phyloP scores from a whole-genome alignment of 208 protist genomes.

The Acanthamoeba comandoni region DNA sequence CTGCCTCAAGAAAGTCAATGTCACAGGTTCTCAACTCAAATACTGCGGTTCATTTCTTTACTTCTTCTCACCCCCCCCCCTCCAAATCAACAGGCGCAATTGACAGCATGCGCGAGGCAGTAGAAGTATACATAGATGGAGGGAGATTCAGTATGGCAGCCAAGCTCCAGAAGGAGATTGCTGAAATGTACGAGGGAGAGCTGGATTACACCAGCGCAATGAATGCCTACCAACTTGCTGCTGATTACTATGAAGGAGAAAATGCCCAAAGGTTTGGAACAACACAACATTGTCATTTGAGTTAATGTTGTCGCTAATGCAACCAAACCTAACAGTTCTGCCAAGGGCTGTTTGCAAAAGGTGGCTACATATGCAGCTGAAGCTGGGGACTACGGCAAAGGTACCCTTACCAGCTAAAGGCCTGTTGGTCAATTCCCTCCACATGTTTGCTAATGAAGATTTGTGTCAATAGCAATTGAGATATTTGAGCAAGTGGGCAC shows the following conservation, averaged over 20 bases:
- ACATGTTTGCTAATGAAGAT: conserved; percentile 7
- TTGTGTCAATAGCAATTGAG: conserved; percentile 78
- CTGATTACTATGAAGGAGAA: conserved; percentile 83
- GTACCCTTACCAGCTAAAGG: too few species aligned
- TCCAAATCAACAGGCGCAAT: conserved; percentile 65
- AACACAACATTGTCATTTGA: too few species aligned
- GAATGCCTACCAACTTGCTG: conserved; percentile 79
- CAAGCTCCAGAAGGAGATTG: conserved; percentile 86
- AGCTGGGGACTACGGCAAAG: conserved; percentile 79
- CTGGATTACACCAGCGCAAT: conserved; percentile 82
- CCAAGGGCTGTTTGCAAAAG: conserved; percentile 81
- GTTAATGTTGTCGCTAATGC: too few species aligned
- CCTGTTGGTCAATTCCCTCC: too few species aligned
- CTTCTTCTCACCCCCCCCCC: background rate
- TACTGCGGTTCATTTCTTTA: too few species aligned
- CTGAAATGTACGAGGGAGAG: conserved; percentile 84
- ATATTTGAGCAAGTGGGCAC: conserved; percentile 83
- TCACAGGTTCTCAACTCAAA: conserved; percentile 43
- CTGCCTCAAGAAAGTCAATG: conserved; percentile 83
- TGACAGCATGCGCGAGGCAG: conserved; percentile 74
- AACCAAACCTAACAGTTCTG: conserved; percentile 56
- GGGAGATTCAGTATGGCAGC: conserved; percentile 85
- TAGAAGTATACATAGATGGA: conserved; percentile 84
- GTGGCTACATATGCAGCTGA: conserved; percentile 81
- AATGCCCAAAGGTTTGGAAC: conserved; percentile 35